Percentiles rank a stretch among this genome's conserved stretches.
phyloP scores from a whole-genome alignment of 2,329 filamentous ascomycete species.

The Arthroderma uncinatum region DNA sequence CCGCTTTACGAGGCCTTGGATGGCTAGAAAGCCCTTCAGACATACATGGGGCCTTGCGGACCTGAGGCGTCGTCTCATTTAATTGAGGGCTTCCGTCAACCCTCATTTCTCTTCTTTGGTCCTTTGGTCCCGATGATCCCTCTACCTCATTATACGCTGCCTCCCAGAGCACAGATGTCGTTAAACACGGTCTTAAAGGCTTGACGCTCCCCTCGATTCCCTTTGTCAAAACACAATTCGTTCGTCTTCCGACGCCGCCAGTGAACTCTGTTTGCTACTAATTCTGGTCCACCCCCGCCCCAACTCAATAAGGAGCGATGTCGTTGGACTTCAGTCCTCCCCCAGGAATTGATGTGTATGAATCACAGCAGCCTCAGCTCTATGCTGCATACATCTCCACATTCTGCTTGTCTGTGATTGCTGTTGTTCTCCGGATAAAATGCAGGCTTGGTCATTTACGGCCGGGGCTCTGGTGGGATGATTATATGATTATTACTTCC shows the following conservation, averaged over 20 bases:
- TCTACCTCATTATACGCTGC: not conserved
- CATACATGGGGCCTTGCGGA: not conserved
- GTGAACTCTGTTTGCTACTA: conserved; percentile 1
- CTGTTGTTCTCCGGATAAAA: not conserved
- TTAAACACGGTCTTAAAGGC: not conserved
- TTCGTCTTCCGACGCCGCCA: not conserved
- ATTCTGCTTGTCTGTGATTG: not conserved
- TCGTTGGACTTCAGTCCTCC: conserved; percentile 3
- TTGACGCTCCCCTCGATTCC: not conserved
- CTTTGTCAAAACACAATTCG: not conserved
- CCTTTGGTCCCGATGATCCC: not conserved
- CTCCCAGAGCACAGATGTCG: not conserved
- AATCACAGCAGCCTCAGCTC: conserved; percentile 2
- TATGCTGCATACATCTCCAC: conserved; percentile 3
- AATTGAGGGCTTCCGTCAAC: not conserved
- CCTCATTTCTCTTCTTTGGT: not conserved
- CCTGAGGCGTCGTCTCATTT: not conserved
- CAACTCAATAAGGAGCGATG: not conserved
- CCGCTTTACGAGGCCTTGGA: not conserved
- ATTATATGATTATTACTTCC: not conserved
- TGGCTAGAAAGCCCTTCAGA: not conserved
- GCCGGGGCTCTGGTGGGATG: conserved; percentile 2
- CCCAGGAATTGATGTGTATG: not conserved
- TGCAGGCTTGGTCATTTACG: not conserved
- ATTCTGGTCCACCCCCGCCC: not conserved